phyloP scores from a whole-genome alignment of 164 flowering plant genomes.

The Vitis amurensis region DNA sequence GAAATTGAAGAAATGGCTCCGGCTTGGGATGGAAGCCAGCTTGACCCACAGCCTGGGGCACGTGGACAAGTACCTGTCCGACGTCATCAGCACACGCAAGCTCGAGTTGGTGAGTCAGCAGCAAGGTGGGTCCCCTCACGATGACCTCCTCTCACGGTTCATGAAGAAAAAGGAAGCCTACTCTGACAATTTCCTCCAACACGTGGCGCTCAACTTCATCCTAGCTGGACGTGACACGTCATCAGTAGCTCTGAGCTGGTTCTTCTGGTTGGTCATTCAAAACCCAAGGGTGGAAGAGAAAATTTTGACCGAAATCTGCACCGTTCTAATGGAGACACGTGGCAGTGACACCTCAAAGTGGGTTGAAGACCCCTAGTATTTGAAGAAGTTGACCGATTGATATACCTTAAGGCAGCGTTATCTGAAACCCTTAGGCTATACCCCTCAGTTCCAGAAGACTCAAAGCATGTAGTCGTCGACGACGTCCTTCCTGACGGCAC shows the following conservation, averaged over 20 bases:
- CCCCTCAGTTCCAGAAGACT: constrained; percentile 42
- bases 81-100: constrained; percentile 28
- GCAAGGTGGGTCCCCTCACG: constrained; percentile 15
- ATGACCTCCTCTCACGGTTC: constrained; percentile 33
- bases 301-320: constrained; percentile 26
- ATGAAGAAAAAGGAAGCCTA: constrained; percentile 33
- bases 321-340: constrained; percentile 29
- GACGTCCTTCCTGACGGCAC: constrained; percentile 36
- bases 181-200: constrained; percentile 40
- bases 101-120: constrained; percentile 15
- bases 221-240: constrained; percentile 69
- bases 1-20: constrained; percentile 25
- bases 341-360: constrained; percentile 22
- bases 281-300: constrained; percentile 30
- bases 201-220: constrained; percentile 66
- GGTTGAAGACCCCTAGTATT: constrained; percentile 28
- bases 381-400: constrained; percentile 35
- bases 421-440: constrained; percentile 40
- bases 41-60: constrained; percentile 20
- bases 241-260: constrained; percentile 37
- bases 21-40: constrained; percentile 29
- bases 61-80: constrained; percentile 23
- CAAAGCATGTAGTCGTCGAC: constrained; percentile 30
- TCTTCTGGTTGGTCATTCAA: constrained; percentile 29
- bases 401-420: constrained; percentile 32